These are phyloP conservation scores for Parathielavia appendiculata DNA, from an alignment of 495 filamentous ascomycete species.

Conservation along the genomic window DNA sequence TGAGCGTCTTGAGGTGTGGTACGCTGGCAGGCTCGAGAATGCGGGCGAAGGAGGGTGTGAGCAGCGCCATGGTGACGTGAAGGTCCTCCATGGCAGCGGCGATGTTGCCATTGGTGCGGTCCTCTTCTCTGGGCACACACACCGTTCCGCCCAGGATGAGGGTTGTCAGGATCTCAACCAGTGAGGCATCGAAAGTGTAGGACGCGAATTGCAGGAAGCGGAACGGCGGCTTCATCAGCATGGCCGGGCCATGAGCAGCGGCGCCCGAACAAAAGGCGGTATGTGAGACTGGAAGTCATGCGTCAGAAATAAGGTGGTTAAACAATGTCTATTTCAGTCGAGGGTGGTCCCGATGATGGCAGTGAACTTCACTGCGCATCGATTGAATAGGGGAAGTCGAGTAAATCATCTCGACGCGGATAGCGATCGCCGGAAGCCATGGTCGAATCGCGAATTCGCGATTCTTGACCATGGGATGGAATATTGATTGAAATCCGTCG, in stretches of 20 bases:
- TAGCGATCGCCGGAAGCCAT: too few relatives aligned
- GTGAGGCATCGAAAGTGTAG: conserved; percentile 55
- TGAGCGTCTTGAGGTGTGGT: conserved; percentile 24
- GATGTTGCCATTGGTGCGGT: conserved; percentile 27
- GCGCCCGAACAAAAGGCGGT: conserved; percentile 33
- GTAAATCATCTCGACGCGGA: too few relatives aligned
- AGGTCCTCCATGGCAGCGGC: conserved; percentile 28
- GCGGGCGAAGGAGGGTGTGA: conserved; percentile 26
- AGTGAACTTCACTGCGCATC: too few relatives aligned
- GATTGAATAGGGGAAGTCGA: too few relatives aligned
- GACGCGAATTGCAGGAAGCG: conserved; percentile 55
- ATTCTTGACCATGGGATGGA: too few relatives aligned
- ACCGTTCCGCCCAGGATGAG: conserved; percentile 40
- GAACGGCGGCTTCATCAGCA: conserved; percentile 24
- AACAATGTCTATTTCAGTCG: too few relatives aligned
- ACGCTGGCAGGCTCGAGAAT: conserved; percentile 18
- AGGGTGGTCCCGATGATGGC: too few relatives aligned
- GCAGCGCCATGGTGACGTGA: conserved; percentile 23
- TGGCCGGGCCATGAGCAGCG: conserved; percentile 17
- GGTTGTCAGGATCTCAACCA: conserved; percentile 52
- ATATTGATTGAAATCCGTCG: too few relatives aligned
- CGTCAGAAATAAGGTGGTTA: too few relatives aligned
- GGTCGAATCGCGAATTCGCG: too few relatives aligned
- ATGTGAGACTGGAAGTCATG: conserved; percentile 25
- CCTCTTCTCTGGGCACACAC: conserved; percentile 32